A percentile compares a stretch with the other conserved stretches of the same genome.
These are phyloP conservation scores for Lachnellula hyalina DNA, from an alignment of 2,329 filamentous ascomycete species.

Conservation along the genomic window DNA sequence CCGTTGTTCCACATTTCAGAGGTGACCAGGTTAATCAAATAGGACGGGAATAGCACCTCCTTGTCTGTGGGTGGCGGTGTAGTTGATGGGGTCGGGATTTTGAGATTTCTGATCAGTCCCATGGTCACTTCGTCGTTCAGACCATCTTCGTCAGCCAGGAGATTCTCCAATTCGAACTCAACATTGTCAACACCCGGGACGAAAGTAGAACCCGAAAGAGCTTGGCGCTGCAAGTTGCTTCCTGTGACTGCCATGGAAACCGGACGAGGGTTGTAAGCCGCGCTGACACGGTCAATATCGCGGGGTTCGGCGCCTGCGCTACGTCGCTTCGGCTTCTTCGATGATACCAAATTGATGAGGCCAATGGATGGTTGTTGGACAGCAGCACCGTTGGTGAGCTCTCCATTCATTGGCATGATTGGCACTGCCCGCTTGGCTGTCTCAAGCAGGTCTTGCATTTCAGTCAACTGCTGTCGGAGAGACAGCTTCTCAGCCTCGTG, in stretches of 20 bases:
- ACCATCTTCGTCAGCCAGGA: conserved; percentile 91
- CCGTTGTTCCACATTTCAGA: conserved; percentile 99
- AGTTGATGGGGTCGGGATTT: conserved; percentile 84
- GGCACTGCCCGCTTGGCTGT: conserved; percentile 60
- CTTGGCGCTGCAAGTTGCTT: conserved; percentile 60
- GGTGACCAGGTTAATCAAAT: conserved; percentile 97
- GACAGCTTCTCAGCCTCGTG: conserved; percentile 82
- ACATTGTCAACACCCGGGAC: conserved; percentile 81
- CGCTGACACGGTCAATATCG: conserved; percentile 84
- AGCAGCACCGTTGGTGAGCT: conserved; percentile 58
- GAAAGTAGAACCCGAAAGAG: conserved; percentile 69
- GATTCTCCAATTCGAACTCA: conserved; percentile 87
- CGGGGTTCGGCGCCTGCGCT: conserved; percentile 84
- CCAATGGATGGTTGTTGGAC: conserved; percentile 58
- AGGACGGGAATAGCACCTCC: conserved; percentile 96
- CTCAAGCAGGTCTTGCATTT: conserved; percentile 90
- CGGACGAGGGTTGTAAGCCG: conserved; percentile 86
- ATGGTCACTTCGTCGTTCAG: conserved; percentile 96
- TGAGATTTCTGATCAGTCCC: conserved; percentile 92
- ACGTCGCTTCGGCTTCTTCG: conserved; percentile 93
- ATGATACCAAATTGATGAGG: conserved; percentile 93
- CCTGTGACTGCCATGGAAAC: conserved; percentile 88
- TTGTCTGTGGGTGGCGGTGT: conserved; percentile 93
- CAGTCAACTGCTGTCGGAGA: conserved; percentile 80
- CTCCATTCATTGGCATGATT: conserved; percentile 65